phyloP scores from a whole-genome alignment of 192 early-diverging fungal genomes.

The Coemansia sp. region DNA sequence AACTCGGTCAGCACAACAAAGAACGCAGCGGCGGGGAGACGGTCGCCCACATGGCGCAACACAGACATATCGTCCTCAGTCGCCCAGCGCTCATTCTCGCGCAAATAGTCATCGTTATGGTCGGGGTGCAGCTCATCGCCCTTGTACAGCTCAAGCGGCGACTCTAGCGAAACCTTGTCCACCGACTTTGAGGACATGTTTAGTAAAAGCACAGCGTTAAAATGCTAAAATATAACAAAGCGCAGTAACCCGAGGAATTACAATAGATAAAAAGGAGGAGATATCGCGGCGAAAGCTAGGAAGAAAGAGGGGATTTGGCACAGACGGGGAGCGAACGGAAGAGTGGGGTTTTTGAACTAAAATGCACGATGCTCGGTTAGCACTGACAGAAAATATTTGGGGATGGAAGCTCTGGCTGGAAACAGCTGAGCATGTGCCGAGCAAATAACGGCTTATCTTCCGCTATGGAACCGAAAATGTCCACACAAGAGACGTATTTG shows the following conservation, averaged over 20 bases:
- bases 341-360: no score
- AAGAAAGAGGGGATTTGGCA: no score
- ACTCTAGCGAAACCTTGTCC: slow-evolving; percentile 13
- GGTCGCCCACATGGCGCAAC: slow-evolving; percentile 60
- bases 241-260: not conserved
- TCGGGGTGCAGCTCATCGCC: slow-evolving; percentile 37
- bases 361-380: no score
- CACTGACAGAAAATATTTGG: no score
- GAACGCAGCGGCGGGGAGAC: slow-evolving; percentile 57
- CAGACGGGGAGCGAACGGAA: no score
- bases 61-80: slow-evolving; percentile 60
- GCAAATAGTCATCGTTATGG: slow-evolving; percentile 35
- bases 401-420: no score
- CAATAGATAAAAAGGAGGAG: not conserved
- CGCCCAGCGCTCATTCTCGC: slow-evolving; percentile 54
- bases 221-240: not conserved
- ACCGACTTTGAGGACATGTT: slow-evolving; percentile 24
- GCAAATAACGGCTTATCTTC: no score
- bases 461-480: no score
- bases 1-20: slow-evolving; percentile 65
- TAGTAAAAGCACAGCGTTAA: slow-evolving; percentile 8
- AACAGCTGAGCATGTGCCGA: no score
- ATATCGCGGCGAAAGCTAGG: not conserved
- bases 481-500: no score
- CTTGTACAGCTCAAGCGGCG: slow-evolving; percentile 1